These are phyloP conservation scores for Didymella glomerata DNA, from an alignment of 2,329 filamentous ascomycete species.

Conservation along the genomic window DNA sequence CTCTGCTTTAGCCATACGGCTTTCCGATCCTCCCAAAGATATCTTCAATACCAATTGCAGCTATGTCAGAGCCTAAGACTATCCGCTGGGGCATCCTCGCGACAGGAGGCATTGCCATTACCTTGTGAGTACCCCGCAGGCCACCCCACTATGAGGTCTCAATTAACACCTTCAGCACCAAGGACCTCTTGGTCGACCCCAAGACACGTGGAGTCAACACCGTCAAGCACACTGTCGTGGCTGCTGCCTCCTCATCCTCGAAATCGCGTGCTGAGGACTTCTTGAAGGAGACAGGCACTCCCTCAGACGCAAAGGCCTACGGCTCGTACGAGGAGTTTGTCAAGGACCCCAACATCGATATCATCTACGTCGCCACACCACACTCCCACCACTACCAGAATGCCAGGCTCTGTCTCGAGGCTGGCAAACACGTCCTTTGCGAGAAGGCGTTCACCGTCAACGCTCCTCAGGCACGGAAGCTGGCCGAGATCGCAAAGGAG, in stretches of 20 bases:
- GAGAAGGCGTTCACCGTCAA: conserved; percentile 92
- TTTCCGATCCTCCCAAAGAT: background rate
- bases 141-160: conserved; percentile 19
- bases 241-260: conserved; percentile 81
- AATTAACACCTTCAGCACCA: conserved; percentile 55
- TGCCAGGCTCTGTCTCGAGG: conserved; percentile 81
- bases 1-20: background rate
- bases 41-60: conserved; percentile 8
- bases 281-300: conserved; percentile 74
- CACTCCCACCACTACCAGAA: conserved; percentile 96
- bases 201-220: conserved; percentile 73
- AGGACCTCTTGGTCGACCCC: conserved; percentile 81
- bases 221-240: conserved; percentile 78
- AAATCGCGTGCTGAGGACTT: conserved; percentile 74
- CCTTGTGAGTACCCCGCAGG: conserved; percentile 48
- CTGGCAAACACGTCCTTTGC: conserved; percentile 87
- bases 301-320: conserved; percentile 73
- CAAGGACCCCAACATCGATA: conserved; percentile 78
- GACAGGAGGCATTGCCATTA: conserved; percentile 59
- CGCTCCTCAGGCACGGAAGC: conserved; percentile 75
- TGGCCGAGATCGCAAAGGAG: conserved; percentile 74
- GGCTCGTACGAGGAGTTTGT: conserved; percentile 85
- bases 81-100: conserved; percentile 59
- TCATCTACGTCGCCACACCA: conserved; percentile 88
- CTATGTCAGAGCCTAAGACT: conserved; percentile 49